phyloP scores from a whole-genome alignment of 768 basidiomycete species.

The Mycena alexandri region DNA sequence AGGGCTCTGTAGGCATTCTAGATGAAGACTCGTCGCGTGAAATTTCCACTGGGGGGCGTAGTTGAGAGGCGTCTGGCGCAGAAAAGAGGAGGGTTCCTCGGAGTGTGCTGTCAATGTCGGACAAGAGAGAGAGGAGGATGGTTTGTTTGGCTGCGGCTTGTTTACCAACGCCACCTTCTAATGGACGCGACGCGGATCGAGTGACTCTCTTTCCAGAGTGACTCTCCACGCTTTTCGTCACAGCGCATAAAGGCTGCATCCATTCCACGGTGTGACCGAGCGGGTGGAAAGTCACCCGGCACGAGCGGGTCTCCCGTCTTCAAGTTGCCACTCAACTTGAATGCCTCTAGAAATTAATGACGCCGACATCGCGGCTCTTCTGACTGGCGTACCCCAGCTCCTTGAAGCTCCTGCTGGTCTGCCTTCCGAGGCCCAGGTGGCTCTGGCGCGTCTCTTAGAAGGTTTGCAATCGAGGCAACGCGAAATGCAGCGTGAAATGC shows the following conservation, averaged over 20 bases:
- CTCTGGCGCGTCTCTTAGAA: not conserved
- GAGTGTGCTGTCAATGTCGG: too few relatives aligned
- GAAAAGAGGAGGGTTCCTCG: too few relatives aligned
- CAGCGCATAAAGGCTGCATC: not conserved
- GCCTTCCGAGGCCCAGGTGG: not conserved
- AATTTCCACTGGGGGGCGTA: slow-evolving; percentile 72
- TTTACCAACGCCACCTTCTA: not conserved
- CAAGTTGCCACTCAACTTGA: too few relatives aligned
- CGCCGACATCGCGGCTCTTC: not conserved
- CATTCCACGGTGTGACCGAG: not conserved
- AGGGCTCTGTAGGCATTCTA: slow-evolving; percentile 75
- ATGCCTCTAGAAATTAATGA: not conserved
- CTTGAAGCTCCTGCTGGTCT: not conserved
- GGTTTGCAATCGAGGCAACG: not conserved
- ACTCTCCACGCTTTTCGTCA: not conserved
- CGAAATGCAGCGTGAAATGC: too few relatives aligned
- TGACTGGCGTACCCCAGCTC: not conserved
- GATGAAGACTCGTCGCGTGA: slow-evolving; percentile 73
- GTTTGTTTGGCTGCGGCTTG: not conserved
- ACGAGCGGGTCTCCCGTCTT: too few relatives aligned
- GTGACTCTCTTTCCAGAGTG: not conserved
- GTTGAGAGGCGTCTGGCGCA: slow-evolving; percentile 48
- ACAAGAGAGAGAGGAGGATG: too few relatives aligned
- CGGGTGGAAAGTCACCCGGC: not conserved
- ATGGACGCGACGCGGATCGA: not conserved